These are phyloP conservation scores for Lasiodiplodia sp. DNA, from an alignment of 2,329 filamentous ascomycete species.

Conservation along the genomic window DNA sequence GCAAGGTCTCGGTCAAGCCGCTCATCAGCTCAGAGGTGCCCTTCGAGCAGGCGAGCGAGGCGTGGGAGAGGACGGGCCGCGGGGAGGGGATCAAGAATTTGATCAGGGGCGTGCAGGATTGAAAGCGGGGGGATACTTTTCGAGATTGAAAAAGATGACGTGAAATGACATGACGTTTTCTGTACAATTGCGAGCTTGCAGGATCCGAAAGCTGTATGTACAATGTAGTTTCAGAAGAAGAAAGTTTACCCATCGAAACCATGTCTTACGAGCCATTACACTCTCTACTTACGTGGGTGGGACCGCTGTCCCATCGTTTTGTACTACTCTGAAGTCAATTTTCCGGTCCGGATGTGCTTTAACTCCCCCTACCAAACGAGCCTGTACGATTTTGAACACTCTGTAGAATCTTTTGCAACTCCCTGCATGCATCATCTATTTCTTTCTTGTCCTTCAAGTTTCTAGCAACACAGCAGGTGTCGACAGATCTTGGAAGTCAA, in stretches of 20 bases:
- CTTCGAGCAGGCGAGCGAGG: slow-evolving; percentile 41
- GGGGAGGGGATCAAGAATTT: slow-evolving; percentile 46
- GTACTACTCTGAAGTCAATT: too few species aligned
- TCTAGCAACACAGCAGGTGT: neutral
- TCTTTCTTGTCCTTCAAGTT: neutral
- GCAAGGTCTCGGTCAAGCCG: slow-evolving; percentile 38
- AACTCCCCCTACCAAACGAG: neutral
- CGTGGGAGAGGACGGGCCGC: slow-evolving; percentile 43
- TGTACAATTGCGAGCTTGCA: neutral
- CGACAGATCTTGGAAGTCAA: neutral
- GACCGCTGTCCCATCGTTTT: too few species aligned
- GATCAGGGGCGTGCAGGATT: slow-evolving; percentile 40
- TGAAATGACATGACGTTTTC: neutral
- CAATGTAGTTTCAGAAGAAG: too few species aligned
- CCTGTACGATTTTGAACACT: neutral
- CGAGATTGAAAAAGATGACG: too few species aligned
- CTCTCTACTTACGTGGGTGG: too few species aligned
- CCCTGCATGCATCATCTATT: neutral
- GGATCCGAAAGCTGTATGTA: too few species aligned
- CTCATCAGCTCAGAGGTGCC: slow-evolving; percentile 41
- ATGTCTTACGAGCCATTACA: too few species aligned
- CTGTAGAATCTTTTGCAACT: neutral
- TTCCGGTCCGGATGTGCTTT: too few species aligned
- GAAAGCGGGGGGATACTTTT: neutral
- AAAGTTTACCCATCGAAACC: too few species aligned